phyloP scores from a whole-genome alignment of 164 flowering plant genomes.

The Kingdonia uniflora region DNA sequence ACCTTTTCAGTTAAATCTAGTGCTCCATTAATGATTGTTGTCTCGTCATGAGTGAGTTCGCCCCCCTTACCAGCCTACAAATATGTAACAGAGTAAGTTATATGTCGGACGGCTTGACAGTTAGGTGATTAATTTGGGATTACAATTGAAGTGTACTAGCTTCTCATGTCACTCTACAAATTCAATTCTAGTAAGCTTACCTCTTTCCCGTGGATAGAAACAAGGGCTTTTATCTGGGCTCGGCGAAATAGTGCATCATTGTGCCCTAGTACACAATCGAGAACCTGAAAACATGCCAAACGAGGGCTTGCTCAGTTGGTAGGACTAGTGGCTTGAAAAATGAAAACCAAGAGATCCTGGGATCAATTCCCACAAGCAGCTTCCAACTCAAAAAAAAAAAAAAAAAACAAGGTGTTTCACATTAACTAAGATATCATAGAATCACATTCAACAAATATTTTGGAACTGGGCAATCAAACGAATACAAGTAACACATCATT shows the following conservation, averaged over 20 bases:
- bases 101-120: no score
- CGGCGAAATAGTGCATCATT: constrained; percentile 85
- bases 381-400: no score
- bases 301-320: no score
- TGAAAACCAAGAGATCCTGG: no score
- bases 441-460: background rate
- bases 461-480: no score
- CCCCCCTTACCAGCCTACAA: constrained; percentile 95
- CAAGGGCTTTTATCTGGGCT: constrained; percentile 93
- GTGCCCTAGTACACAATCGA: constrained; percentile 85
- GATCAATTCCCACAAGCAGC: no score
- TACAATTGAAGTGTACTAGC: no score
- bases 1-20: constrained; percentile 96
- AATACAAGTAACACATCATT: no score
- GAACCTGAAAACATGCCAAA: constrained; percentile 42
- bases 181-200: constrained; percentile 24
- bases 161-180: background rate
- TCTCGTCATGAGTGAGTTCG: constrained; percentile 97
- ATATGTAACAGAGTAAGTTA: background rate
- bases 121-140: no score
- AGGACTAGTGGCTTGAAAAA: constrained; percentile 3
- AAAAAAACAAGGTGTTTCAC: background rate
- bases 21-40: constrained; percentile 98
- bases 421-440: background rate
- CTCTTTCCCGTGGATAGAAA: constrained; percentile 86